phyloP scores from a whole-genome alignment of 768 basidiomycete species.

The Lactarius sp. region DNA sequence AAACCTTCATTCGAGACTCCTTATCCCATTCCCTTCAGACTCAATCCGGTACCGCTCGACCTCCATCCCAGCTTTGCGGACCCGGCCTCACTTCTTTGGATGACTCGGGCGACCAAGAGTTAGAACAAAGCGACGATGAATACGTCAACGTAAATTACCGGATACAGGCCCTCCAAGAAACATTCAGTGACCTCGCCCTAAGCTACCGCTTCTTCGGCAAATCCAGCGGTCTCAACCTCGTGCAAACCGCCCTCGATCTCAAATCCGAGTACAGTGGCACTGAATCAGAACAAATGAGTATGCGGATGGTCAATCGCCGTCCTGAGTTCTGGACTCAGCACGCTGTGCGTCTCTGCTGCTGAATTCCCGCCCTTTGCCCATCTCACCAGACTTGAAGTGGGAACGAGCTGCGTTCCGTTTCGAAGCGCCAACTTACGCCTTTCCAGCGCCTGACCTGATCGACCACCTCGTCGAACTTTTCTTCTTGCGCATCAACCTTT shows the following conservation, averaged over 20 bases:
- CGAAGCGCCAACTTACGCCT: slow-evolving; percentile 20
- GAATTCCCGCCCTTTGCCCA: neutral
- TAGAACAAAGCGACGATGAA: slow-evolving; percentile 25
- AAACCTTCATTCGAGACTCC: slow-evolving; percentile 31
- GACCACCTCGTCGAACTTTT: slow-evolving; percentile 43
- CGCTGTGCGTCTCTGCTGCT: slow-evolving; percentile 34
- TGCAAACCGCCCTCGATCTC: slow-evolving; percentile 40
- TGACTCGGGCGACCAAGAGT: slow-evolving; percentile 6
- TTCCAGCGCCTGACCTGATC: slow-evolving; percentile 38
- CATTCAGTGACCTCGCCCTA: slow-evolving; percentile 31
- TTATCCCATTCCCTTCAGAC: slow-evolving; percentile 22
- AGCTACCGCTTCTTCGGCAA: slow-evolving; percentile 40
- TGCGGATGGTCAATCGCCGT: slow-evolving; percentile 33
- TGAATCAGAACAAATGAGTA: slow-evolving; percentile 6
- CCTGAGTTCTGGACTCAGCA: slow-evolving; percentile 49
- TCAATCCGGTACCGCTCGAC: slow-evolving; percentile 6
- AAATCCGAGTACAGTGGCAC: slow-evolving; percentile 37
- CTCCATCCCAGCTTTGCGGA: neutral
- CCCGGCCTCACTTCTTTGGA: neutral
- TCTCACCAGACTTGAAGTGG: slow-evolving; percentile 11
- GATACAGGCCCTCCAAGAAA: slow-evolving; percentile 31
- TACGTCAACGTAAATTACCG: slow-evolving; percentile 28
- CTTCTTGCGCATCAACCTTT: slow-evolving; percentile 40
- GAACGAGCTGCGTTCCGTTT: slow-evolving; percentile 4
- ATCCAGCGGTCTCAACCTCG: slow-evolving; percentile 39